Conservation (phyloP, 257 asterid species). For the Pogostemon cablin region DNA sequence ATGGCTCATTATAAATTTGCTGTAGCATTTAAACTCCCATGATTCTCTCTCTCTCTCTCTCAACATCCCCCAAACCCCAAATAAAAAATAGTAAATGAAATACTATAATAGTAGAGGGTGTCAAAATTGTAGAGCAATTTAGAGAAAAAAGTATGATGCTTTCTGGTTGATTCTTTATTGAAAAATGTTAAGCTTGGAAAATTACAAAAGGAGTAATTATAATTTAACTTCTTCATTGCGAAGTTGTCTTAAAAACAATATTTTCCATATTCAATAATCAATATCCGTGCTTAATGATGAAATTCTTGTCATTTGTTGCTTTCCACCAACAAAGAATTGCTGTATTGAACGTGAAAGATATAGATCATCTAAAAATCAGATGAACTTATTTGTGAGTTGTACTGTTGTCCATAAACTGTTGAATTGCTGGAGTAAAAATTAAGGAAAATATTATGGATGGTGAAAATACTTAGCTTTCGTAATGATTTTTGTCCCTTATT, state of each 20-base stretch:
- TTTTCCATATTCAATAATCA: slow-evolving; percentile 25
- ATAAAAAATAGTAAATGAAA: not conserved
- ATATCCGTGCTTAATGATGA: slow-evolving; percentile 21
- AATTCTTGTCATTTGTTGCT: not conserved
- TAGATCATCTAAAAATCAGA: slow-evolving; percentile 8
- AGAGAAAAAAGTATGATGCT: not conserved
- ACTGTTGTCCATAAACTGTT: slow-evolving; percentile 37
- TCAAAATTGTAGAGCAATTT: not conserved
- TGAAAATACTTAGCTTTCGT: slow-evolving; percentile 41
- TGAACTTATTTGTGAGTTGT: slow-evolving; percentile 36
- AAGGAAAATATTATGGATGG: slow-evolving; percentile 54
- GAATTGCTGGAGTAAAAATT: slow-evolving; percentile 54
- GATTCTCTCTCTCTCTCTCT: slow-evolving; percentile 22
- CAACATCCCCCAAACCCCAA: not conserved
- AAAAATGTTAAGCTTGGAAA: no score
- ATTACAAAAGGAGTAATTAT: no score
- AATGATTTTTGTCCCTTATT: slow-evolving; percentile 41
- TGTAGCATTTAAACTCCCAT: slow-evolving; percentile 20
- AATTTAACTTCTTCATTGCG: not conserved
- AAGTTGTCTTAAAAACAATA: not conserved
- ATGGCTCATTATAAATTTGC: slow-evolving; percentile 24
- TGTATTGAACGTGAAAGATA: not conserved
- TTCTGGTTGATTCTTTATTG: no score
- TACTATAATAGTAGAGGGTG: slow-evolving; percentile 10
- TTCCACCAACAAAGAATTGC: not conserved